These are phyloP conservation scores for Astragalus glycyphyllos DNA, from an alignment of 306 rosid genomes.

Conservation along the genomic window DNA sequence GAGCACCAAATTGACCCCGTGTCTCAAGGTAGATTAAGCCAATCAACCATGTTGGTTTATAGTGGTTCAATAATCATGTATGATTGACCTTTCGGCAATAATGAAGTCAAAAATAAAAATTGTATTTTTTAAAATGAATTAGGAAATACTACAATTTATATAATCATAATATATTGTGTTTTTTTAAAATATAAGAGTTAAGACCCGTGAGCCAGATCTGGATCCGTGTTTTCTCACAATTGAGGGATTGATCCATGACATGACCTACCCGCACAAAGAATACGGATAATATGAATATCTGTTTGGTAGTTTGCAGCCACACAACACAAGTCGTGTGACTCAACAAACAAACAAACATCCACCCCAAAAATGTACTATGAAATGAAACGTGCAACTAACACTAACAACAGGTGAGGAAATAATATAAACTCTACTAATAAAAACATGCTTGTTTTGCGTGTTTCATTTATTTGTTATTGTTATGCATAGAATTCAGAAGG, in stretches of 20 bases:
- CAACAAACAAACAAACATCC: constrained; percentile 9
- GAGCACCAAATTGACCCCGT: too few species aligned
- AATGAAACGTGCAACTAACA: constrained; percentile 29
- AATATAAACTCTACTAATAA: background rate
- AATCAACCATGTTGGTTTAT: too few species aligned
- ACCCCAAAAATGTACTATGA: constrained; percentile 3
- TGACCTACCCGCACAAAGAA: background rate
- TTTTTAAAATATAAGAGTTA: background rate
- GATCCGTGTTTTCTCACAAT: constrained; percentile 16
- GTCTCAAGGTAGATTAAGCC: too few species aligned
- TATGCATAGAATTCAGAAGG: background rate
- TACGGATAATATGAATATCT: background rate
- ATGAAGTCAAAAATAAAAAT: background rate
- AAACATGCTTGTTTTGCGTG: background rate
- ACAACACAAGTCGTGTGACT: constrained; percentile 27
- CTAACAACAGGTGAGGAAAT: background rate
- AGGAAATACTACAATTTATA: background rate
- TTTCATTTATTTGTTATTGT: background rate
- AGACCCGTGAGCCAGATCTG: constrained; percentile 38
- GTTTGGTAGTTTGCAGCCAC: background rate
- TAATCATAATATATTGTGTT: background rate
- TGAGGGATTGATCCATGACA: background rate
- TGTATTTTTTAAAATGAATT: background rate
- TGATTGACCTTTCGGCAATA: constrained; percentile 9
- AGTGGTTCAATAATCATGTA: background rate